Conservation (phyloP, 2,329 filamentous ascomycete species). For the Aspergillus niger region DNA sequence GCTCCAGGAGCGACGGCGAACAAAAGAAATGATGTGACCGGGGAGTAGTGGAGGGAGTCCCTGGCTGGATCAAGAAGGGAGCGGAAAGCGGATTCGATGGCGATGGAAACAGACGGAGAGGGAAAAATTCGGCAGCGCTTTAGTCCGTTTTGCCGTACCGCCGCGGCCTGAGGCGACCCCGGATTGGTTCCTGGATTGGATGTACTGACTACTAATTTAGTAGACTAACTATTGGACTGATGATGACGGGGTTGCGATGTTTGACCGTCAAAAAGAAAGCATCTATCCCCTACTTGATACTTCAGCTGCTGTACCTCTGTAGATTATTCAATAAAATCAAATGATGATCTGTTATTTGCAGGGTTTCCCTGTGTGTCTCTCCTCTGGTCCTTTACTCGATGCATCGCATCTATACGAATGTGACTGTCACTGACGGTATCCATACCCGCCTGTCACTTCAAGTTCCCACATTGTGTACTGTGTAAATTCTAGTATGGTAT, state of each 20-base stretch:
- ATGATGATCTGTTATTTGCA: too few species aligned
- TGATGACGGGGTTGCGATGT: too few species aligned
- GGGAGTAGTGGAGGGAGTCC: neutral
- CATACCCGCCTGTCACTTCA: neutral
- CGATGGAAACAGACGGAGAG: constrained; percentile 21
- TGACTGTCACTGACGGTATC: neutral
- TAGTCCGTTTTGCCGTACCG: neutral
- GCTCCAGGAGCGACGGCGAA: neutral
- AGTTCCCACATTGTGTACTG: neutral
- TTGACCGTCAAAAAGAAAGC: too few species aligned
- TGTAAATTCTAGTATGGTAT: neutral
- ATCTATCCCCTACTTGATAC: too few species aligned
- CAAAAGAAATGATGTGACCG: neutral
- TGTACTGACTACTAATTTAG: neutral
- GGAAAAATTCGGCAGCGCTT: constrained; percentile 26
- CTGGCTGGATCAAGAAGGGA: neutral
- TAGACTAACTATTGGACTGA: too few species aligned
- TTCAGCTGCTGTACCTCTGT: too few species aligned
- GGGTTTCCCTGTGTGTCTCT: too few species aligned
- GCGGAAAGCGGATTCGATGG: constrained; percentile 11
- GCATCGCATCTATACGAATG: too few species aligned
- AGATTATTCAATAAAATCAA: too few species aligned
- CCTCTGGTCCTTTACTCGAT: too few species aligned
- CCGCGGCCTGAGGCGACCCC: neutral
- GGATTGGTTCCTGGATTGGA: neutral